Conservation (phyloP, 2,329 filamentous ascomycete genomes). For the Xylariaceae sp. region DNA sequence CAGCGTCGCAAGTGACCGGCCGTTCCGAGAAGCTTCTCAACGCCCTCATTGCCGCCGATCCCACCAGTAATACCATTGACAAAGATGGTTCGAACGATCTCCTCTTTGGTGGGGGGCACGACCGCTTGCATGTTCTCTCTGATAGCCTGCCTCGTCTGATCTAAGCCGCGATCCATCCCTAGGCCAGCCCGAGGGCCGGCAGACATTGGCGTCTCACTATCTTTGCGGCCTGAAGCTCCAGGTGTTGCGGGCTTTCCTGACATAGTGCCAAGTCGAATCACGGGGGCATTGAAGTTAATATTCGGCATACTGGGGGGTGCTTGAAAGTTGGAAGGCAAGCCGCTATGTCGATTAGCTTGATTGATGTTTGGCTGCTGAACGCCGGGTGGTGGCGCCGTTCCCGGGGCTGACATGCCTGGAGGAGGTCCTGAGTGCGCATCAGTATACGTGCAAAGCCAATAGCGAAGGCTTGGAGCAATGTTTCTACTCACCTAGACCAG, state of each 20-base stretch:
- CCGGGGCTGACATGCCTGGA: constrained; percentile 78
- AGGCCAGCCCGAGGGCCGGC: constrained; percentile 41
- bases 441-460: constrained; percentile 13
- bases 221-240: constrained; percentile 38
- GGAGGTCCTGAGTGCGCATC: constrained; percentile 55
- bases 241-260: constrained; percentile 55
- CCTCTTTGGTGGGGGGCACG: constrained; percentile 80
- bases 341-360: constrained; percentile 75
- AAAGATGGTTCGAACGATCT: constrained; percentile 88
- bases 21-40: constrained; percentile 74
- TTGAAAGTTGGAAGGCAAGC: constrained; percentile 80
- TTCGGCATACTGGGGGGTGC: constrained; percentile 89
- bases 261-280: constrained; percentile 85
- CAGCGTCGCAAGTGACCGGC: constrained; percentile 79
- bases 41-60: constrained; percentile 67
- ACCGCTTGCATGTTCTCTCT: constrained; percentile 68
- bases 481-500: constrained; percentile 68
- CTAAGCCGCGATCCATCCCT: constrained; percentile 61
- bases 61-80: constrained; percentile 81
- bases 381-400: constrained; percentile 73
- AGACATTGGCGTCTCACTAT: constrained; percentile 36
- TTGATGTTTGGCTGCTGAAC: constrained; percentile 69
- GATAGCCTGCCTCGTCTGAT: constrained; percentile 62
- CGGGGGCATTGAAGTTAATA: constrained; percentile 96
- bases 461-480: constrained; percentile 4